phyloP scores from a whole-genome alignment of 2,329 filamentous ascomycete genomes.

The Fusarium luffae region DNA sequence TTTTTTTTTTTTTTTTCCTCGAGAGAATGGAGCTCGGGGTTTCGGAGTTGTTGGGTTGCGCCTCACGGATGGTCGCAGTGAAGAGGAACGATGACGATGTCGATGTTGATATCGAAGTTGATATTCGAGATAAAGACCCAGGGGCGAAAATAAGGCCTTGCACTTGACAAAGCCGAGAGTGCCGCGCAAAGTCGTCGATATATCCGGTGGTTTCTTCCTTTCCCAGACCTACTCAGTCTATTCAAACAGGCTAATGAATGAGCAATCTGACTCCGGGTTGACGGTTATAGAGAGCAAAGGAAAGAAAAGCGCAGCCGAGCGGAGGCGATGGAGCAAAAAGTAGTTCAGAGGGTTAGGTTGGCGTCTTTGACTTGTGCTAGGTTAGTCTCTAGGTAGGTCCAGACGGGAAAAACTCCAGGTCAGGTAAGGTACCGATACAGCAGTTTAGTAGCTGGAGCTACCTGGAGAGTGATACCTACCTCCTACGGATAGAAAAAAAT shows the following conservation, averaged over 20 bases:
- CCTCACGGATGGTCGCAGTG: slow-evolving; percentile 17
- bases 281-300: slow-evolving; percentile 13
- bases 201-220: slow-evolving; percentile 6
- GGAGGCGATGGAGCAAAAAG: slow-evolving; percentile 39
- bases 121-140: slow-evolving; percentile 31
- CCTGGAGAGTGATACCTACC: not conserved
- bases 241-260: slow-evolving; percentile 18
- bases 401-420: slow-evolving; percentile 34
- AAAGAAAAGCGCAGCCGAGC: slow-evolving; percentile 24
- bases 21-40: not conserved
- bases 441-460: slow-evolving; percentile 21
- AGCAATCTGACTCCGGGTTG: not conserved
- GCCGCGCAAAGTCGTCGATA: slow-evolving; percentile 18
- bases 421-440: slow-evolving; percentile 12
- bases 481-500: slow-evolving; percentile 40
- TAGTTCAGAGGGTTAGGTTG: slow-evolving; percentile 17
- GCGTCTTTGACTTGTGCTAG: slow-evolving; percentile 13
- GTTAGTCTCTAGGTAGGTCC: slow-evolving; percentile 8
- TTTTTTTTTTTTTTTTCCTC: not conserved
- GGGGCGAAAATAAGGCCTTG: slow-evolving; percentile 33
- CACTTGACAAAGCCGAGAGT: slow-evolving; percentile 31
- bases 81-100: slow-evolving; percentile 33
- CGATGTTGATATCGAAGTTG: slow-evolving; percentile 20
- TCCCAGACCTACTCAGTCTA: slow-evolving; percentile 7
- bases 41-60: slow-evolving; percentile 11